A percentile compares a stretch with the other conserved stretches of the same genome.
Evolutionary conservation across 108 stramenopile species (phyloP).

Genomic region (Heterococcus sp.): DNA sequence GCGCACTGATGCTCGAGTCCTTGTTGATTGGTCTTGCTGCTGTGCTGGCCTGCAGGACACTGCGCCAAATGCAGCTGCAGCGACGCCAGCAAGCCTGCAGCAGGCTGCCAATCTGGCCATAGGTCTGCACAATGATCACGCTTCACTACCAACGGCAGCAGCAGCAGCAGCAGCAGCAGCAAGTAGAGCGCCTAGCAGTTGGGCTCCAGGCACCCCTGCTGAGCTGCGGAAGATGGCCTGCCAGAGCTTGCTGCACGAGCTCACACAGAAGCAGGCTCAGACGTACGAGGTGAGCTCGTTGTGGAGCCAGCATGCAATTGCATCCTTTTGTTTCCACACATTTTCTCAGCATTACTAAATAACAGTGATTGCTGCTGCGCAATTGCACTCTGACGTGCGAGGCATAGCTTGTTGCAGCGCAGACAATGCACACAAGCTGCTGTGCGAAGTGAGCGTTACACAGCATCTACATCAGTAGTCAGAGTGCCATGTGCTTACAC

Average conservation of each 20-base stretch:
- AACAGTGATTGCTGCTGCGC: not conserved
- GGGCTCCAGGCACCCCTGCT: not conserved
- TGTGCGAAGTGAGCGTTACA: not conserved
- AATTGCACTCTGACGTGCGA: not conserved
- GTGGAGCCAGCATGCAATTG: too few species aligned
- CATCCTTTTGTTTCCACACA: too few species aligned
- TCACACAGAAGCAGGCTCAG: slow-evolving; percentile 34
- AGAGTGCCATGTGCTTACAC: too few species aligned
- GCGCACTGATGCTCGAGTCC: too few species aligned
- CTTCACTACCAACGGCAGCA: not conserved
- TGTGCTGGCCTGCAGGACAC: not conserved
- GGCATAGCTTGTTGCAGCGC: not conserved
- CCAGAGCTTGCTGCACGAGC: slow-evolving; percentile 44
- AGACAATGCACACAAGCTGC: not conserved
- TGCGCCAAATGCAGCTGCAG: not conserved
- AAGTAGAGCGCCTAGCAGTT: too few species aligned
- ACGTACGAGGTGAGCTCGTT: slow-evolving; percentile 25
- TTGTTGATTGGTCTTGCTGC: not conserved
- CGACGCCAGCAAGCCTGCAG: not conserved
- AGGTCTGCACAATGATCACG: too few species aligned
- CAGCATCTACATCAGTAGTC: not conserved
- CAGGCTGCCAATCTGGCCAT: too few species aligned
- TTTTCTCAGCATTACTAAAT: too few species aligned
- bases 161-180: too few species aligned
- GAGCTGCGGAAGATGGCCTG: slow-evolving; percentile 43